These are phyloP conservation scores for Plasmodium inui DNA, from an alignment of 169 alveolate species.

Conservation along the genomic window DNA sequence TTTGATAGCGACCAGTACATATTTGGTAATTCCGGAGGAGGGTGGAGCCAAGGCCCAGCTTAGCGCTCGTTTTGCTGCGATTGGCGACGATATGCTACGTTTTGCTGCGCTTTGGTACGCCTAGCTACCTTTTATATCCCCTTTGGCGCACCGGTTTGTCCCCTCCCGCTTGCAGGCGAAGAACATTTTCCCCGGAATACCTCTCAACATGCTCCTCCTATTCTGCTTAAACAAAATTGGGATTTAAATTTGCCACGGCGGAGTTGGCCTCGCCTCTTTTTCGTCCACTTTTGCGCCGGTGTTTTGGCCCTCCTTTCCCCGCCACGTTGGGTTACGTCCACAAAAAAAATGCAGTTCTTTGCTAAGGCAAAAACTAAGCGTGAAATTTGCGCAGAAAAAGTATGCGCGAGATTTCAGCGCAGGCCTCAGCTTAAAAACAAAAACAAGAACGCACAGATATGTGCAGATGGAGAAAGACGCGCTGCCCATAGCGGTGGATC, in stretches of 20 bases:
- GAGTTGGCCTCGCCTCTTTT: neutral
- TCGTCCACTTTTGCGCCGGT: neutral
- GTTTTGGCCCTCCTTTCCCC: neutral
- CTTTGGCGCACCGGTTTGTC: neutral
- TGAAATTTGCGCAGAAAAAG: neutral
- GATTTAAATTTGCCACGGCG: conserved; percentile 16
- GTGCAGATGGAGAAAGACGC: neutral
- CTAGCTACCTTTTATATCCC: neutral
- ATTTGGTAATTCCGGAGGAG: conserved; percentile 33
- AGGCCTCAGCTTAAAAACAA: neutral
- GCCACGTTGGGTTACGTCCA: neutral
- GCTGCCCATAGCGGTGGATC: neutral
- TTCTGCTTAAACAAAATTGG: conserved; percentile 37
- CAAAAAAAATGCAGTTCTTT: conserved; percentile 1
- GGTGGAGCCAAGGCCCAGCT: neutral
- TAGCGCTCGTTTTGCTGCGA: neutral
- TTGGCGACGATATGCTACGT: no score
- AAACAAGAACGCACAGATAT: neutral
- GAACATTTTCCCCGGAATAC: conserved; percentile 44
- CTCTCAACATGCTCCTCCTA: conserved; percentile 49
- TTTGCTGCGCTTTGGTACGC: neutral
- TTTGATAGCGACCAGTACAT: conserved; percentile 54
- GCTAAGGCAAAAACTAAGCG: neutral
- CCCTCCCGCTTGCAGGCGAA: conserved; percentile 11
- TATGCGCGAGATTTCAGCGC: neutral